These are phyloP conservation scores for Colletotrichum tabaci DNA, from an alignment of 2,329 filamentous ascomycete species.

Conservation along the genomic window DNA sequence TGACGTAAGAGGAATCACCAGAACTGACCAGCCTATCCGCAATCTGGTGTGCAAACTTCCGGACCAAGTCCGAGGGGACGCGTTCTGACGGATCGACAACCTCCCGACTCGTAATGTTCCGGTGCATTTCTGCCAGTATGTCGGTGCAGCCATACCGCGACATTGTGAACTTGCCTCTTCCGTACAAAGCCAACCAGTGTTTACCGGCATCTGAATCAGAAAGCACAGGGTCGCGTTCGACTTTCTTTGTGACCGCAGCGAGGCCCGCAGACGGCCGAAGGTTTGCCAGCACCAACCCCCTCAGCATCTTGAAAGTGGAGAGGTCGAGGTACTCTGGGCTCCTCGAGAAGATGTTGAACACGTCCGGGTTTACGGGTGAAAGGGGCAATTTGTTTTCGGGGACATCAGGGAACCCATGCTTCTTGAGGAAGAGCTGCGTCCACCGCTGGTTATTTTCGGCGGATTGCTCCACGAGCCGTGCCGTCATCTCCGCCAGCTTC, in stretches of 20 bases:
- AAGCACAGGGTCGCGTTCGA: not conserved
- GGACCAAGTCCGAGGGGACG: slow-evolving; percentile 4
- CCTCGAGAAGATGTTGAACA: slow-evolving; percentile 4
- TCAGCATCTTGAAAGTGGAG: slow-evolving; percentile 17
- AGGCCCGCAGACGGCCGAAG: slow-evolving; percentile 9
- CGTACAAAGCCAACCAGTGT: slow-evolving; percentile 19
- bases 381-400: not conserved
- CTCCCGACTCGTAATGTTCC: not conserved
- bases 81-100: not conserved
- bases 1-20: not conserved
- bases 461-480: not conserved
- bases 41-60: slow-evolving; percentile 7
- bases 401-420: not conserved
- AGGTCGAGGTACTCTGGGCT: slow-evolving; percentile 2
- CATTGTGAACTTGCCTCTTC: not conserved
- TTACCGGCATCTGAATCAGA: slow-evolving; percentile 16
- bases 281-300: slow-evolving; percentile 7
- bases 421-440: slow-evolving; percentile 15
- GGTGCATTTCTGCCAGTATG: slow-evolving; percentile 9
- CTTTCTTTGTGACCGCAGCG: slow-evolving; percentile 10
- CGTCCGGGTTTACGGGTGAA: not conserved
- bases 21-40: not conserved
- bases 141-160: not conserved
- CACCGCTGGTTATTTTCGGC: slow-evolving; percentile 22
- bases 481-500: slow-evolving; percentile 6